These are phyloP conservation scores for Thinopyrum elongatum DNA, from an alignment of 176 grass and related monocot species.

Conservation along the genomic window DNA sequence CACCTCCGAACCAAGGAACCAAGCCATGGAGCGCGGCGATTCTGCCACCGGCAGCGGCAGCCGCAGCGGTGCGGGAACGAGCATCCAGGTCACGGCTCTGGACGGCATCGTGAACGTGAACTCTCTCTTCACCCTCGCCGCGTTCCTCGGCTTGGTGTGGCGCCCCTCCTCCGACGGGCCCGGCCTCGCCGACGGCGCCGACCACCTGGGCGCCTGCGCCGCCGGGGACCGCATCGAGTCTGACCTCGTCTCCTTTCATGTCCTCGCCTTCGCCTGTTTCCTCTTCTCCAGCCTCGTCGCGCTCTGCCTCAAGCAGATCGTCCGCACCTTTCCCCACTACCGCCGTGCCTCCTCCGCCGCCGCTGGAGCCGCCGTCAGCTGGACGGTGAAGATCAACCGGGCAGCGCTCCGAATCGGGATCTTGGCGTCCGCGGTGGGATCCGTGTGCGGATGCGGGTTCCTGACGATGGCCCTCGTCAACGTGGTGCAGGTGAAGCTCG, in stretches of 20 bases:
- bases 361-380: neutral
- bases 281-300: conserved; percentile 96
- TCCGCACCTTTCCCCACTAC: conserved; percentile 44
- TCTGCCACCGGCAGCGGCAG: conserved; percentile 13
- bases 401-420: conserved; percentile 66
- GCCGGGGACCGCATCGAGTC: conserved; percentile 55
- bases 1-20: neutral
- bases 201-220: conserved; percentile 39
- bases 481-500: conserved; percentile 85
- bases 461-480: conserved; percentile 91
- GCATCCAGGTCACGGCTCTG: conserved; percentile 80
- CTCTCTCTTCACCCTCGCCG: conserved; percentile 83
- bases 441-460: conserved; percentile 65
- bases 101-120: conserved; percentile 98
- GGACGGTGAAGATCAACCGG: conserved; percentile 57
- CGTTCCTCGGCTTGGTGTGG: conserved; percentile 79
- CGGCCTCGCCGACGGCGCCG: conserved; percentile 34
- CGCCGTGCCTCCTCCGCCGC: neutral
- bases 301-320: conserved; percentile 97
- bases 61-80: conserved; percentile 45
- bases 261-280: conserved; percentile 85
- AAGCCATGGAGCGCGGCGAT: conserved; percentile 26
- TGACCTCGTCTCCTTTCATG: conserved; percentile 79
- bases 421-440: conserved; percentile 57
- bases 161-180: conserved; percentile 49